Conservation (phyloP, 768 basidiomycete species). For the Panaeolus papilionaceus region DNA sequence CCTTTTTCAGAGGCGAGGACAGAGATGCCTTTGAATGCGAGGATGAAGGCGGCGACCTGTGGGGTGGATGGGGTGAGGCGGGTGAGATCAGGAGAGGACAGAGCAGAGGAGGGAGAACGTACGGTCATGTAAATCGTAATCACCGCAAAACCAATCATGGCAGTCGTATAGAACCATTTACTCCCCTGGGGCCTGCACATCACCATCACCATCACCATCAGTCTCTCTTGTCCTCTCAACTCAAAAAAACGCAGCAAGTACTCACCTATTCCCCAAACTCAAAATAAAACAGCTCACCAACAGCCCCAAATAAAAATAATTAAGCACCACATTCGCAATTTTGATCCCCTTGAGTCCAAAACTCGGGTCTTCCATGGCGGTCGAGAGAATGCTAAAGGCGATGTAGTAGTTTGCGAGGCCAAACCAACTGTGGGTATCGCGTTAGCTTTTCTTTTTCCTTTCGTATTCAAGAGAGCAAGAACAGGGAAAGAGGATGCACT, state of each 20-base stretch:
- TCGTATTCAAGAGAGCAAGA: no score
- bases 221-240: not conserved
- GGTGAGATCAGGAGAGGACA: not conserved
- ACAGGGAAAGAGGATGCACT: no score
- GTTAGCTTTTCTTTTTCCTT: no score
- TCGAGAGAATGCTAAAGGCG: slow-evolving; percentile 79
- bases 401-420: slow-evolving; percentile 83
- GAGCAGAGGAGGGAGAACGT: not conserved
- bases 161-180: slow-evolving; percentile 85
- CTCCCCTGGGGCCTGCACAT: slow-evolving; percentile 78
- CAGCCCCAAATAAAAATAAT: slow-evolving; percentile 88
- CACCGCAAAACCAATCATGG: slow-evolving; percentile 86
- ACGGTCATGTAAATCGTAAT: slow-evolving; percentile 99
- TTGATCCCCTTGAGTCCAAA: slow-evolving; percentile 69
- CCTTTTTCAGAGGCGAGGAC: slow-evolving; percentile 54
- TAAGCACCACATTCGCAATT: slow-evolving; percentile 77
- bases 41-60: slow-evolving; percentile 77
- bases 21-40: slow-evolving; percentile 84
- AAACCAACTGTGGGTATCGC: slow-evolving; percentile 36
- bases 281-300: slow-evolving; percentile 89
- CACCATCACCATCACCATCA: not conserved
- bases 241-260: not conserved
- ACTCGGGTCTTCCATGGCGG: slow-evolving; percentile 70
- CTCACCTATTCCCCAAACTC: slow-evolving; percentile 71
- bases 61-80: not conserved